Evolutionary conservation across 257 asterid genomes (phyloP).

Genomic region (Ballota nigra): DNA sequence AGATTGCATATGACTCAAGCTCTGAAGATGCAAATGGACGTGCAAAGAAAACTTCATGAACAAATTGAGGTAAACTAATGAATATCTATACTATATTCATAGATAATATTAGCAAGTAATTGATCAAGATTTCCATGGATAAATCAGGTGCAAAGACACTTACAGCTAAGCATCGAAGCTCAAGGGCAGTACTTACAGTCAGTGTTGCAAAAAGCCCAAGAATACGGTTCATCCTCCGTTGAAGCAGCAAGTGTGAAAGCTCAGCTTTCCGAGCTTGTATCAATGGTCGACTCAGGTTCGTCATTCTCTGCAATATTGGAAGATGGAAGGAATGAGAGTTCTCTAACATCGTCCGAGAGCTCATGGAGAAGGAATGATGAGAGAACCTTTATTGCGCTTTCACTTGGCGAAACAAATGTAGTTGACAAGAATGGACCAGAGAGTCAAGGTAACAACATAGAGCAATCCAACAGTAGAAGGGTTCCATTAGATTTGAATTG

Average conservation of each 20-base stretch:
- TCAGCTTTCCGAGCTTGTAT: slow-evolving; percentile 59
- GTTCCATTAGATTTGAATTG: slow-evolving; percentile 51
- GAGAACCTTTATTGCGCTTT: slow-evolving; percentile 27
- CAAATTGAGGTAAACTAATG: slow-evolving; percentile 66
- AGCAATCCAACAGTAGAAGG: not conserved
- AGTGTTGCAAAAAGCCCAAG: slow-evolving; percentile 66
- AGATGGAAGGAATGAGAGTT: slow-evolving; percentile 44
- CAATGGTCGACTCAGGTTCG: slow-evolving; percentile 60
- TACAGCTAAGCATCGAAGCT: slow-evolving; percentile 82
- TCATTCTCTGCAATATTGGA: slow-evolving; percentile 38
- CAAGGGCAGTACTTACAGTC: slow-evolving; percentile 82
- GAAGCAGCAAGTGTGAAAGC: slow-evolving; percentile 63
- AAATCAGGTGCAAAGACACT: slow-evolving; percentile 69
- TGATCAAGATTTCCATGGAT: not conserved
- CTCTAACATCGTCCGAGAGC: slow-evolving; percentile 61
- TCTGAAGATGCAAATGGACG: slow-evolving; percentile 76
- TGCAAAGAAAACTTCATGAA: slow-evolving; percentile 76
- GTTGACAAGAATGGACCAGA: slow-evolving; percentile 19
- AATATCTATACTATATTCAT: not conserved
- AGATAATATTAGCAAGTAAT: not conserved
- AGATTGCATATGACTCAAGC: slow-evolving; percentile 52
- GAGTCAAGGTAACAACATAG: not conserved
- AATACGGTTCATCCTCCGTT: slow-evolving; percentile 42
- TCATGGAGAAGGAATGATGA: slow-evolving; percentile 34
- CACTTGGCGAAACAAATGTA: slow-evolving; percentile 48